These are phyloP conservation scores for Ceratobasidium sp. DNA, from an alignment of 1,284 basidiomycete species.

Conservation along the genomic window DNA sequence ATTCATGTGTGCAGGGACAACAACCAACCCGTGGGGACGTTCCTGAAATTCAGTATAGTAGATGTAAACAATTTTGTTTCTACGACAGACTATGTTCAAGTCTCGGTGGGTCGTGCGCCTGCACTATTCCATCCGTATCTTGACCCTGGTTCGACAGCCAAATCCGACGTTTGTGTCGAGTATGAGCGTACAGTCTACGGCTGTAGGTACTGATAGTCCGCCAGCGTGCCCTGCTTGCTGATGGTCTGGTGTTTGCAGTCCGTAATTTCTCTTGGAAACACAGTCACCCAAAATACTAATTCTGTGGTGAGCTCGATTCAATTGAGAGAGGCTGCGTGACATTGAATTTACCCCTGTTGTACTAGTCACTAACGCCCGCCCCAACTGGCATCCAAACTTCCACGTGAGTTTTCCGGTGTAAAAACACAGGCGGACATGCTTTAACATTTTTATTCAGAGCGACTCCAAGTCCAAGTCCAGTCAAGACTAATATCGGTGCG, in stretches of 20 bases:
- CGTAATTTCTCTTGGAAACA: background rate
- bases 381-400: background rate
- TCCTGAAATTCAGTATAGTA: background rate
- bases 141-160: background rate
- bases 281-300: background rate
- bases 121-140: background rate
- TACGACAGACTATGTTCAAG: constrained; percentile 1
- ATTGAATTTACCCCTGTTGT: background rate
- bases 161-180: constrained; percentile 13
- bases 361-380: background rate
- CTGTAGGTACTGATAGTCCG: background rate
- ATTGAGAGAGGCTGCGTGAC: background rate
- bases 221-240: background rate
- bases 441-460: background rate
- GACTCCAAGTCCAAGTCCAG: background rate
- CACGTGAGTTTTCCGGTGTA: background rate
- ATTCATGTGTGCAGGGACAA: constrained; percentile 20
- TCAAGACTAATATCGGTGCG: constrained; percentile 25
- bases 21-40: constrained; percentile 15
- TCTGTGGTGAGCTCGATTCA: background rate
- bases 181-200: constrained; percentile 12
- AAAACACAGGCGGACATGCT: no score
- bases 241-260: background rate
- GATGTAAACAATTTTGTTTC: background rate
- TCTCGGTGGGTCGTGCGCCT: background rate